Base-by-base conservation (phyloP, 2,329 filamentous ascomycete genomes). In the Hymenoscyphus fructigenus region DNA sequence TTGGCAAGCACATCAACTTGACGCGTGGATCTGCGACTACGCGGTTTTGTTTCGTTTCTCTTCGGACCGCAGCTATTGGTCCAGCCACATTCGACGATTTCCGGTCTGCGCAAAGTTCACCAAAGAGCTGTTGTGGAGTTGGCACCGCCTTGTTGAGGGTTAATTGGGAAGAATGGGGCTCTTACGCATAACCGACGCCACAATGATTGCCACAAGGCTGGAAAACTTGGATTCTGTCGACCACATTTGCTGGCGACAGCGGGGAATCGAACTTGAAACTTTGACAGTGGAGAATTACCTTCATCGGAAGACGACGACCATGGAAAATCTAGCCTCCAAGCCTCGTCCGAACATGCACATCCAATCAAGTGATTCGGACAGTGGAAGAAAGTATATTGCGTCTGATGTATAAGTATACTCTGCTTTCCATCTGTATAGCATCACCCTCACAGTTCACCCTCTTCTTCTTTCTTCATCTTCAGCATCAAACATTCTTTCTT, bases 401-500 rank as follows among this genome's bases (percentile, higher is more conserved):
- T 58, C 29, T 34, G n/a, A 58, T n/a, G 56, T 58, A 58, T 58
- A 58, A 58, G 56, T 34, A 58, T n/a, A 58, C 14, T 36, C 34
- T 34, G n/a, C 29, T 20, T 20, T 58, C 29, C 28, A 20, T 34
- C 56, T 20, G 9, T n/a, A 34, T 3, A 58, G 3, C 56, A 14
- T 23, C 56, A 32, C 36, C 56, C 29, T 57, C 56, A 32, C 56
- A 58, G 28, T 58, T 58, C 29, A 29, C 34, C 61, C n/a, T 57
- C 32, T n/a, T 26, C 26, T n/a, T 36, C 29, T 34, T 23, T 41
- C 41, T 47, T 58, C n/a, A 32, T 36, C n/a, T 53, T 23, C 20
- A 23, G 47, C 10, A 50, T 57, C 34, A 34, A 38, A 34, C 56
- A 38, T 58, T 58, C 28, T 36, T 58, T 58, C 29, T 58, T 58